Evolutionary conservation across 176 grass and related monocot genomes (phyloP).

Genomic region (Metroxylon sagu): DNA sequence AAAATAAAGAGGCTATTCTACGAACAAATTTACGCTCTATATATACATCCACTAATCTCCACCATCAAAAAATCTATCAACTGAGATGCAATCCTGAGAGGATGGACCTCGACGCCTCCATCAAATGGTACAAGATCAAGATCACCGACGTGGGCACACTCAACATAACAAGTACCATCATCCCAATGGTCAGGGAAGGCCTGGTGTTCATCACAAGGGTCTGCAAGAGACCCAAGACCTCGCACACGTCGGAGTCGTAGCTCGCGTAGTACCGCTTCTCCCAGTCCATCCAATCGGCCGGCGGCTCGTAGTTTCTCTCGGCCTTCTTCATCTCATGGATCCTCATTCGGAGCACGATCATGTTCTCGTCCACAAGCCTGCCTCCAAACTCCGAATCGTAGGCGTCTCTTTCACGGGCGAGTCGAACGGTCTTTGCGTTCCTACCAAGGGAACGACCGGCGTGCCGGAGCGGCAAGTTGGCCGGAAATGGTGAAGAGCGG

Average conservation of each 20-base stretch:
- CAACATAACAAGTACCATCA: slow-evolving; percentile 16
- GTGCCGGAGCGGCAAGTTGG: too few species aligned
- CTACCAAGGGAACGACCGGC: too few species aligned
- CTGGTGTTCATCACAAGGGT: slow-evolving; percentile 35
- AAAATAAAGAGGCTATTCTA: too few species aligned
- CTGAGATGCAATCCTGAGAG: not conserved
- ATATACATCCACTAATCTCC: too few species aligned
- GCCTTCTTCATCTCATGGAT: slow-evolving; percentile 49
- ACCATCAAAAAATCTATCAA: too few species aligned
- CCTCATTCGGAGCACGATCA: slow-evolving; percentile 56
- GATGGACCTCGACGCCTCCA: slow-evolving; percentile 6
- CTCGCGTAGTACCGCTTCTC: slow-evolving; percentile 61
- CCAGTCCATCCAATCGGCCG: slow-evolving; percentile 47
- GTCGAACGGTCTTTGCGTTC: too few species aligned
- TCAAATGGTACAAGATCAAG: slow-evolving; percentile 23
- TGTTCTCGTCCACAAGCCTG: slow-evolving; percentile 44
- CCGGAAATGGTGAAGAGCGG: too few species aligned
- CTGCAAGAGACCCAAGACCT: slow-evolving; percentile 44
- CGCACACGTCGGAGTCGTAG: slow-evolving; percentile 46
- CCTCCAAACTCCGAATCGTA: slow-evolving; percentile 14
- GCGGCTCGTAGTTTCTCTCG: slow-evolving; percentile 52
- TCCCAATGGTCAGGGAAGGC: slow-evolving; percentile 33
- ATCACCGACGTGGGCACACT: slow-evolving; percentile 43
- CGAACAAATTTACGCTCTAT: too few species aligned
- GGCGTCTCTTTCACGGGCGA: too few species aligned